phyloP scores from a whole-genome alignment of 2,329 filamentous ascomycete species.

The Sphaerulina musiva region DNA sequence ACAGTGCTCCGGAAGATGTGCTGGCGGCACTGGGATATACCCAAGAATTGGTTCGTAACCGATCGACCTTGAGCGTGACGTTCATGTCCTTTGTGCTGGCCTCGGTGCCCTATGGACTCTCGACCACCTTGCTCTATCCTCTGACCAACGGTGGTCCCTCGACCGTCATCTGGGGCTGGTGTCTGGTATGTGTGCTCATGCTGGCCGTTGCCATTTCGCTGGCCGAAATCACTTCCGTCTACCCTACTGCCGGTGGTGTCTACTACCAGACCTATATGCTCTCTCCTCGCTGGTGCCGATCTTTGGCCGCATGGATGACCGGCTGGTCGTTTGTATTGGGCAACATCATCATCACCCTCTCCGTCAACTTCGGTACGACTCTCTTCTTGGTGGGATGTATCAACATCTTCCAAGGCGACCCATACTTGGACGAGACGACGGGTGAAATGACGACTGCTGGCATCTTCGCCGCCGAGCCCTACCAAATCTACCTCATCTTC shows the following conservation, averaged over 20 bases:
- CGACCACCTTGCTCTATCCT: constrained; percentile 63
- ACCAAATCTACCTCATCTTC: constrained; percentile 46
- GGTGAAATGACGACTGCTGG: constrained; percentile 36
- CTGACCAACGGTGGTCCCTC: constrained; percentile 60
- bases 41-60: constrained; percentile 57
- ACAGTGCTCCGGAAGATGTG: constrained; percentile 52
- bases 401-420: constrained; percentile 47
- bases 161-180: constrained; percentile 68
- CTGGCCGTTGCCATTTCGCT: constrained; percentile 64
- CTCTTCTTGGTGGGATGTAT: constrained; percentile 50
- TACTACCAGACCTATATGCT: constrained; percentile 78
- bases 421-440: not conserved
- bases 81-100: constrained; percentile 74
- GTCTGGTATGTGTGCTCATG: constrained; percentile 62
- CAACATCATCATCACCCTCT: constrained; percentile 74
- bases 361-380: constrained; percentile 69
- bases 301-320: constrained; percentile 62
- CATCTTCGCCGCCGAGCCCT: constrained; percentile 40
- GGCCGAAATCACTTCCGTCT: constrained; percentile 61
- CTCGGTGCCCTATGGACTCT: constrained; percentile 66
- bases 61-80: constrained; percentile 62
- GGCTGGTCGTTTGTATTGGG: constrained; percentile 73
- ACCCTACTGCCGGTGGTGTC: constrained; percentile 59
- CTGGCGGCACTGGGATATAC: constrained; percentile 61
- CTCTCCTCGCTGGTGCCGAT: constrained; percentile 54